These are phyloP conservation scores for Claviceps africana DNA, from an alignment of 2,329 filamentous ascomycete species.

Conservation along the genomic window DNA sequence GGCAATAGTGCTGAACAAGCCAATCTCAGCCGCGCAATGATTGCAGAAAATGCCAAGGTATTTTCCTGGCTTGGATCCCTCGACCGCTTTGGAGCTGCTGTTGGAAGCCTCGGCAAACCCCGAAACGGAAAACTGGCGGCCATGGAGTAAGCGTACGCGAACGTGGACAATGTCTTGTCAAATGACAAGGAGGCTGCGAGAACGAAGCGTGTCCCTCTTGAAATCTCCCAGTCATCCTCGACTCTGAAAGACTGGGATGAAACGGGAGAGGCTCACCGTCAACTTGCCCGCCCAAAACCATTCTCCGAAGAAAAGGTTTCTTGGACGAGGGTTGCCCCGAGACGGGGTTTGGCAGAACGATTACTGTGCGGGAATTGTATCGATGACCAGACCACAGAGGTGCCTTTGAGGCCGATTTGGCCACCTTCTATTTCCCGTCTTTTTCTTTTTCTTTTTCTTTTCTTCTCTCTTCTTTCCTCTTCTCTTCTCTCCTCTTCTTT, in stretches of 20 bases:
- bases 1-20: slow-evolving; percentile 31
- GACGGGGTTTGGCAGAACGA: slow-evolving; percentile 12
- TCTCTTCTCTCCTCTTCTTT: no score
- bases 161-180: neutral
- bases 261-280: slow-evolving; percentile 23
- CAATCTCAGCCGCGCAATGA: slow-evolving; percentile 31
- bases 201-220: slow-evolving; percentile 30
- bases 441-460: neutral
- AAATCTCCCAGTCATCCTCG: slow-evolving; percentile 33
- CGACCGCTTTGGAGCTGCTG: slow-evolving; percentile 15
- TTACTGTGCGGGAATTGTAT: slow-evolving; percentile 56
- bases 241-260: slow-evolving; percentile 36
- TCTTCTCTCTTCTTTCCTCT: neutral
- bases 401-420: slow-evolving; percentile 31
- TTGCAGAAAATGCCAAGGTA: slow-evolving; percentile 31
- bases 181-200: neutral
- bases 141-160: slow-evolving; percentile 11
- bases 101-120: slow-evolving; percentile 17
- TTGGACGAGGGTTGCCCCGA: slow-evolving; percentile 11
- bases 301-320: slow-evolving; percentile 26
- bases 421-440: slow-evolving; percentile 46
- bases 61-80: slow-evolving; percentile 11
- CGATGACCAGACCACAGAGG: slow-evolving; percentile 45
- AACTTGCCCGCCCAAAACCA: slow-evolving; percentile 25
- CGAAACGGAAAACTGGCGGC: slow-evolving; percentile 24